Evolutionary conservation across 768 basidiomycete genomes (phyloP).

Genomic region (Kondoa subrosea): DNA sequence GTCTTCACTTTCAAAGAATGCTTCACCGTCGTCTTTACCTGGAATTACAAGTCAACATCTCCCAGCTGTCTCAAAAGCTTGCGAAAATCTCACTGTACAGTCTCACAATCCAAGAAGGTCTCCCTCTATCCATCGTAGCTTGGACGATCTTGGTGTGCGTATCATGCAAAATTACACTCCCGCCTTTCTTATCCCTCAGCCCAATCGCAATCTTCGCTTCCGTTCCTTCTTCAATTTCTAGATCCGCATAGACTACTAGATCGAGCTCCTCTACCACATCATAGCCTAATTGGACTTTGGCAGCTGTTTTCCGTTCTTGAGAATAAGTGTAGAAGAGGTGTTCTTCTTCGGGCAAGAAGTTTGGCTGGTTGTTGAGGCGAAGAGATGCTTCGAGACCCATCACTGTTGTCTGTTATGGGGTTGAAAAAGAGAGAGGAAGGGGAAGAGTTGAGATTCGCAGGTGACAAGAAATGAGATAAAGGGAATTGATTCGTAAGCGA

Average conservation of each 20-base stretch:
- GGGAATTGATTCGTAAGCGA: no score
- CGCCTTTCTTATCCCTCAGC: neutral
- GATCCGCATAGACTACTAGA: neutral
- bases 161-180: neutral
- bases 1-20: neutral
- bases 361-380: neutral
- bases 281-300: neutral
- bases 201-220: neutral
- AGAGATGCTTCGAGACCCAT: conserved; percentile 1
- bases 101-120: neutral
- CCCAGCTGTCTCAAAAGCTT: neutral
- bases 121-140: neutral
- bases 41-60: neutral
- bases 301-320: neutral
- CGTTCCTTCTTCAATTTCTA: neutral
- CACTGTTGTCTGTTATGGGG: no score
- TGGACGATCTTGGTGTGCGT: neutral
- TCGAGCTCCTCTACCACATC: neutral
- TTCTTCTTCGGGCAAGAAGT: neutral
- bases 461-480: no score
- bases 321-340: neutral
- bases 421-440: neutral
- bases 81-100: neutral
- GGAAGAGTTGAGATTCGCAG: no score
- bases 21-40: neutral